Evolutionary conservation across 176 grass and related monocot species (phyloP).

Genomic region (Lolium perenne): DNA sequence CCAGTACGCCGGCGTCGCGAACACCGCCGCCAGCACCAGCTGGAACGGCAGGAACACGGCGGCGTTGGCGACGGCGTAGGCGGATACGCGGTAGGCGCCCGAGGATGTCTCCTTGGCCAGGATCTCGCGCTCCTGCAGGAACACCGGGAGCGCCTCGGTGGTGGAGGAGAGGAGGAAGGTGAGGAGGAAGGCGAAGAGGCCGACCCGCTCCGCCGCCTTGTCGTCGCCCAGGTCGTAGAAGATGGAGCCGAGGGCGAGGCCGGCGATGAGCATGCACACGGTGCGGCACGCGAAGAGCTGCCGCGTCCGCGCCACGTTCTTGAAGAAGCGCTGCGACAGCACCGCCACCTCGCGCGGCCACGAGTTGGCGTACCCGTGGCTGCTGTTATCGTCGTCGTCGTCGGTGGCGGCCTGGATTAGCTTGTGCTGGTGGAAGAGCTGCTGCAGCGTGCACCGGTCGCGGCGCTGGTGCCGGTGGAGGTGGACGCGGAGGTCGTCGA

Average conservation of each 20-base stretch:
- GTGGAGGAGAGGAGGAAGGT: slow-evolving; percentile 69
- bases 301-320: slow-evolving; percentile 74
- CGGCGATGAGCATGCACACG: slow-evolving; percentile 61
- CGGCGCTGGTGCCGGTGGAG: not conserved
- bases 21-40: slow-evolving; percentile 57
- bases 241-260: slow-evolving; percentile 70
- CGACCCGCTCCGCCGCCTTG: slow-evolving; percentile 63
- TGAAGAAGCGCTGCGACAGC: slow-evolving; percentile 64
- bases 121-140: slow-evolving; percentile 77
- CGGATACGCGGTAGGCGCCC: slow-evolving; percentile 69
- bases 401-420: not conserved
- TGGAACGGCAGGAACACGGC: slow-evolving; percentile 79
- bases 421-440: slow-evolving; percentile 76
- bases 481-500: slow-evolving; percentile 54
- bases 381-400: not conserved
- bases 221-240: slow-evolving; percentile 72
- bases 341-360: slow-evolving; percentile 59
- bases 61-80: slow-evolving; percentile 69
- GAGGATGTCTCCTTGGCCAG: slow-evolving; percentile 75
- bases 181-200: slow-evolving; percentile 71
- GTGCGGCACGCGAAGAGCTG: slow-evolving; percentile 73
- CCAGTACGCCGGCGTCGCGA: slow-evolving; percentile 75
- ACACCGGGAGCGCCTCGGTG: slow-evolving; percentile 64
- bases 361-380: slow-evolving; percentile 53
- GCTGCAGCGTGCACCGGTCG: slow-evolving; percentile 73